Conservation (phyloP, 176 grass and related monocot species). For the Tillandsia fasciculata region DNA sequence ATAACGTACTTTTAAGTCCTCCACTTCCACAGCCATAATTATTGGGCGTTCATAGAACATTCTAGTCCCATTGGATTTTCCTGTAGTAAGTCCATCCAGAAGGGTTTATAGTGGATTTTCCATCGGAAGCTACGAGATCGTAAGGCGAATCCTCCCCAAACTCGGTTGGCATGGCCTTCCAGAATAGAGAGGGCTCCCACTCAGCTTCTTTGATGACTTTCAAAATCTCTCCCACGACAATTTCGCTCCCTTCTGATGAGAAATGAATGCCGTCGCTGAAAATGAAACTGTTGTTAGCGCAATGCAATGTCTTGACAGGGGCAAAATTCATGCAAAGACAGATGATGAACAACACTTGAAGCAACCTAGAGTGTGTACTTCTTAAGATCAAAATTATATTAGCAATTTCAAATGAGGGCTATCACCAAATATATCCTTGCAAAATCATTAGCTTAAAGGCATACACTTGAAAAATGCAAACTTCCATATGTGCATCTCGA, state of each 20-base stretch:
- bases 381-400: no score
- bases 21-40: not conserved
- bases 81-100: constrained; percentile 54
- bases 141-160: constrained; percentile 66
- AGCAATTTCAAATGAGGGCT: no score
- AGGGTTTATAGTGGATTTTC: constrained; percentile 46
- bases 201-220: constrained; percentile 68
- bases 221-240: constrained; percentile 45
- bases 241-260: constrained; percentile 59
- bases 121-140: constrained; percentile 56
- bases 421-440: no score
- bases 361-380: no score
- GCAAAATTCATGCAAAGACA: not conserved
- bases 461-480: no score
- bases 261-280: constrained; percentile 70
- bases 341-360: not conserved
- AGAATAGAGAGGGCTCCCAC: constrained; percentile 73
- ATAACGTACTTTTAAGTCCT: no score
- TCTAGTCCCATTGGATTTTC: constrained; percentile 54
- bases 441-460: no score
- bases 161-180: constrained; percentile 62
- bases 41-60: not conserved
- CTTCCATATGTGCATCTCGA: no score
- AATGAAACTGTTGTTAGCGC: not conserved
- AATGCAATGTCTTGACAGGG: not conserved